phyloP scores from a whole-genome alignment of 768 basidiomycete genomes.

The Suillus alpinus region DNA sequence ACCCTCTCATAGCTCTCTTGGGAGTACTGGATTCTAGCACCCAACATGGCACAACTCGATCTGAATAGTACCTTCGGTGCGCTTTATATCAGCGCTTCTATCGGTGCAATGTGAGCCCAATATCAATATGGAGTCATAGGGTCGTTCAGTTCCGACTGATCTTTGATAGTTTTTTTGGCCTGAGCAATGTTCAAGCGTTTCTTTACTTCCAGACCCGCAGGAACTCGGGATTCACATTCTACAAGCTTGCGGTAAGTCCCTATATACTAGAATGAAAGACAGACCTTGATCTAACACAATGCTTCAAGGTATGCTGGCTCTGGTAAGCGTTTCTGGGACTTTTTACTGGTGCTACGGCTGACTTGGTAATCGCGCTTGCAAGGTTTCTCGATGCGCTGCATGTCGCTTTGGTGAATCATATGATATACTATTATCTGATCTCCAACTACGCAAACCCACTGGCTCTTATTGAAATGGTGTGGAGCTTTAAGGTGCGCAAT shows the following conservation, averaged over 20 bases:
- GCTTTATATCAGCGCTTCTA: conserved; percentile 50
- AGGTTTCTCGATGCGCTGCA: conserved; percentile 59
- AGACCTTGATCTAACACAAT: background rate
- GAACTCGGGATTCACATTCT: conserved; percentile 30
- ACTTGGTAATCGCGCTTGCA: conserved; percentile 2
- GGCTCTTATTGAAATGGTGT: conserved; percentile 43
- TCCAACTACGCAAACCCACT: conserved; percentile 48
- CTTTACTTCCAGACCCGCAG: conserved; percentile 43
- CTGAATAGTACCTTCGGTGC: conserved; percentile 49
- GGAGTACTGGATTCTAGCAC: background rate
- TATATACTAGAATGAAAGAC: background rate
- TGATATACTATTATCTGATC: conserved; percentile 58
- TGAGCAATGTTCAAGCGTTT: conserved; percentile 54
- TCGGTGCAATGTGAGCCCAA: conserved; percentile 49
- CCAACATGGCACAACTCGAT: conserved; percentile 28
- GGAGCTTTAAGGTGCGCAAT: conserved; percentile 35
- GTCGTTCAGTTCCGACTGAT: conserved; percentile 1
- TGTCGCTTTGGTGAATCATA: conserved; percentile 48
- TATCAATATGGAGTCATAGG: background rate
- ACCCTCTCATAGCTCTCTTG: background rate
- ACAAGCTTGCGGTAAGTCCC: conserved; percentile 36
- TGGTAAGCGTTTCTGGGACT: conserved; percentile 16
- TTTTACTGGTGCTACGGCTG: conserved; percentile 15
- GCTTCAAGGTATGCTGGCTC: conserved; percentile 37
- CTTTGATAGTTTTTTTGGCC: conserved; percentile 52